Base-by-base conservation (phyloP, 805 yeast species). In the Starmerella vitae region DNA sequence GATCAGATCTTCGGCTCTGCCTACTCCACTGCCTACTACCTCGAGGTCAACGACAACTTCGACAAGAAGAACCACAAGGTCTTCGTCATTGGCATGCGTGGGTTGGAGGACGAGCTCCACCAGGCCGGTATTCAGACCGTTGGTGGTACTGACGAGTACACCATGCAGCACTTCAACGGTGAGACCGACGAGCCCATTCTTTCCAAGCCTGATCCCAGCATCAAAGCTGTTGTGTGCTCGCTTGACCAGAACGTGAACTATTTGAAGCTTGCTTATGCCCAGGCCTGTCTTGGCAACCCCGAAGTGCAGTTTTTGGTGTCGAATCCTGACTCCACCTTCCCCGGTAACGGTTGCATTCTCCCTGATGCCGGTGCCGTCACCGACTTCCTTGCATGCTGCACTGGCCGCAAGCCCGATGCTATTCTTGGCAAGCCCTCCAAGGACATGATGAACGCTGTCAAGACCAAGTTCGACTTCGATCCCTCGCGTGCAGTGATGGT, bases 341-440 rank as follows among this genome's bases (percentile, higher is more conserved):
- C 98, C 2, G 73, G 80, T 42, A 77, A 81, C 59, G 94, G 94
- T 1, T 66, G 72, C 50, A 70, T 82, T 35, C 68, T 91, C 36
- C 93, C 95, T 15, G 98, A 98, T 22, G 97, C 98, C 1, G 98
- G 98, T 1, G 76, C 95, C 1, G 72, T 84, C 47, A 76, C 88
- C 31, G 81, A 83, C 48, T 68, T 85, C 0, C 74, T 83, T 15
- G 72, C 81, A 2, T 74, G 62, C 48, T 77, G 88, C 9, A 62
- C 82, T 18, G 86, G 83, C n/a, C 70, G 95, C 49, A 63, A 71
- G 46, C 97, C 98, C 1, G 76, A 76, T 39, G 79, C 88, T 2
- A 36, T 49, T 1, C 79, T 95, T 52, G 98, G 98, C 39, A 91
- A 91, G 56, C 98, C 98, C 18, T 75, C 77, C 41, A 74, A 71